Evolutionary conservation across 306 rosid genomes (phyloP).

Genomic region (Citrullus colocynthis): DNA sequence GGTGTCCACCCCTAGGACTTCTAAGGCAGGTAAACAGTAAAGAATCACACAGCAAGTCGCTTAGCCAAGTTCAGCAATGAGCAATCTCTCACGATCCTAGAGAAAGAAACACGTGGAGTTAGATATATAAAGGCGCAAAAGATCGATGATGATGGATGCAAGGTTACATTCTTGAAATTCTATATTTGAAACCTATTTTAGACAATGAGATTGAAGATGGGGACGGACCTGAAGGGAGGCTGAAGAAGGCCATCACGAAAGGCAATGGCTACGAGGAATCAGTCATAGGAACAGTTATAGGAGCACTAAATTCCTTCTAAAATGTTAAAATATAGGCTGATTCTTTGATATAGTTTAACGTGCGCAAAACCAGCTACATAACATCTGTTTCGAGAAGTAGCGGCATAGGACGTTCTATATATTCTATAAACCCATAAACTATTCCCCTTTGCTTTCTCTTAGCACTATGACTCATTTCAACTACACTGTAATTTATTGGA

Average conservation of each 20-base stretch:
- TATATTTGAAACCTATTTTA: not conserved
- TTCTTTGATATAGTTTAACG: not conserved
- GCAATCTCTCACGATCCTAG: constrained; percentile 69
- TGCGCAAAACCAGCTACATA: not conserved
- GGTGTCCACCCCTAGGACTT: constrained; percentile 10
- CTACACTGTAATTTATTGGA: not conserved
- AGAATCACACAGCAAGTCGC: constrained; percentile 32
- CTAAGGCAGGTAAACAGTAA: constrained; percentile 16
- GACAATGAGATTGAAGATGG: not conserved
- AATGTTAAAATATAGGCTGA: not conserved
- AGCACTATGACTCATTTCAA: not conserved
- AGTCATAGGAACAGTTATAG: not conserved
- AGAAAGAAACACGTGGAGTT: constrained; percentile 34
- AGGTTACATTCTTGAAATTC: not conserved
- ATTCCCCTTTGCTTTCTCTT: not conserved
- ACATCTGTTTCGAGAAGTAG: not conserved
- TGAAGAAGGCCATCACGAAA: not conserved
- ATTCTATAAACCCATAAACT: not conserved
- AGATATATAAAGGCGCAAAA: not conserved
- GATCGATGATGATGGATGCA: not conserved
- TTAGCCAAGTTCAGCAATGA: constrained; percentile 37
- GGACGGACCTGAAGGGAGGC: not conserved
- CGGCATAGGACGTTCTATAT: not conserved
- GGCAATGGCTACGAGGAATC: not conserved
- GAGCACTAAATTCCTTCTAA: not conserved